These are phyloP conservation scores for Coprinopsis cinerea DNA, from an alignment of 768 basidiomycete species.

Conservation along the genomic window DNA sequence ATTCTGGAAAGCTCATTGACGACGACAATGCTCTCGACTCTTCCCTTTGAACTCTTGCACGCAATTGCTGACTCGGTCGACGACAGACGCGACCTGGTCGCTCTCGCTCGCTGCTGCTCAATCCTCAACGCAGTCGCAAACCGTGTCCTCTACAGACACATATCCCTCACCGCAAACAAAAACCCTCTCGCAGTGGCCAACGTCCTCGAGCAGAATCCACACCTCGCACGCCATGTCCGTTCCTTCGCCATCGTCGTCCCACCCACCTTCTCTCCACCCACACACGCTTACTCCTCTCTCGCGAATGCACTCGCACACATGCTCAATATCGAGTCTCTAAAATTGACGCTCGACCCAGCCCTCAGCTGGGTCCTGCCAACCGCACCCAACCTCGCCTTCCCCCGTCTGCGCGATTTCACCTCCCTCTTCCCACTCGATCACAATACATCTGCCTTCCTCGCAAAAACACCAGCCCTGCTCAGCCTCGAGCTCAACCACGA, in stretches of 20 bases:
- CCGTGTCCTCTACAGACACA: conserved; percentile 56
- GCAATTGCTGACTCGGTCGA: conserved; percentile 31
- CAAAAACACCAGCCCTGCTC: conserved; percentile 45
- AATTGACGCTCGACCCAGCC: conserved; percentile 45
- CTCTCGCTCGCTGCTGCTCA: conserved; percentile 40
- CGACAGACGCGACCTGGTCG: conserved; percentile 34
- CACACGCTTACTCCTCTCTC: conserved; percentile 43
- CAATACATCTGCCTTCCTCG: conserved; percentile 54
- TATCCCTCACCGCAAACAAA: conserved; percentile 39
- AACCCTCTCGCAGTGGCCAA: conserved; percentile 38
- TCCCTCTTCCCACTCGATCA: conserved; percentile 58
- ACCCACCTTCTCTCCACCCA: conserved; percentile 34
- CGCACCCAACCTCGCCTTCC: conserved; percentile 27
- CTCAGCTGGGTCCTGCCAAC: conserved; percentile 50
- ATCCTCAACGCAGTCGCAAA: conserved; percentile 45
- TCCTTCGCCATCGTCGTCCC: conserved; percentile 51
- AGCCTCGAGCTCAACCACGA: conserved; percentile 51
- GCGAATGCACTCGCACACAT: conserved; percentile 52
- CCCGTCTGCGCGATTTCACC: conserved; percentile 48
- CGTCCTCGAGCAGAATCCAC: conserved; percentile 46
- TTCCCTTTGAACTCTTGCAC: conserved; percentile 64
- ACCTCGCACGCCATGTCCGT: conserved; percentile 56
- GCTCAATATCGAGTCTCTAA: conserved; percentile 53
- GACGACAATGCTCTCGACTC: conserved; percentile 13
- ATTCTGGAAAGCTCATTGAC: conserved; percentile 11